Evolutionary conservation across 2,329 filamentous ascomycete genomes (phyloP), one percentile per base, ranked within the genome.

Genomic region (Arthroderma uncinatum): DNA sequence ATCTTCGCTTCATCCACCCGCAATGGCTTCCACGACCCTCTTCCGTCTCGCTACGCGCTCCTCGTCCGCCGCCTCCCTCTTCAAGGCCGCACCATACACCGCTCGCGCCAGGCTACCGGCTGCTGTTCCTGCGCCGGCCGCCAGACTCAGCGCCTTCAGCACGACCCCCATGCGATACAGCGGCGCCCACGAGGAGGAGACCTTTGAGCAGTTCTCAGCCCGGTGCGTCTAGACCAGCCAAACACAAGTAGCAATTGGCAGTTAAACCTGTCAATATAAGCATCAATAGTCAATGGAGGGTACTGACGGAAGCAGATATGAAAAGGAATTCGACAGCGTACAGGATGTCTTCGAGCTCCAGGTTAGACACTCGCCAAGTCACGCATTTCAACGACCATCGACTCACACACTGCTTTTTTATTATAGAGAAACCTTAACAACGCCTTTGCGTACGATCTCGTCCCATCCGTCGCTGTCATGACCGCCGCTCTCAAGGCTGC

Each of bases 331-430:
- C 72, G 92, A 98, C 63, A 77, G 78, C 71, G 93, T 98, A 65
- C 89, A 97, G 78, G 93, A 98, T 79, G 92, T 97, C 71, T 98
- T 98, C 76, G 93, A 98, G 85, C 89, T 98, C 71, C 91, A 96
- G 89, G 91, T 95, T 84, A 71, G 81, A 73, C 58, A 59, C 55
- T 57, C 57, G 53, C 53, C 3, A 30, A 30, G 28, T 30, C 28
- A 30, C 7, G n/a, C n/a, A 30, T 4, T 3, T 30, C 28, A 30
- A 30, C 28, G n/a, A 30, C 28, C 28, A 58, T n/a, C 55, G 14
- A 16, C 44, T 54, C 16, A 7, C 16, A 37, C 19, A 4, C n/a
- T 52, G n/a, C 16, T 14, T 48, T 25, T 6, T 23, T 44, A 6
- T 23, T 14, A 63, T 71, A 90, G 82, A 88, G 90, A 76, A 95